Conservation (phyloP, 2,329 filamentous ascomycete genomes). For the Hymenoscyphus albidus region DNA sequence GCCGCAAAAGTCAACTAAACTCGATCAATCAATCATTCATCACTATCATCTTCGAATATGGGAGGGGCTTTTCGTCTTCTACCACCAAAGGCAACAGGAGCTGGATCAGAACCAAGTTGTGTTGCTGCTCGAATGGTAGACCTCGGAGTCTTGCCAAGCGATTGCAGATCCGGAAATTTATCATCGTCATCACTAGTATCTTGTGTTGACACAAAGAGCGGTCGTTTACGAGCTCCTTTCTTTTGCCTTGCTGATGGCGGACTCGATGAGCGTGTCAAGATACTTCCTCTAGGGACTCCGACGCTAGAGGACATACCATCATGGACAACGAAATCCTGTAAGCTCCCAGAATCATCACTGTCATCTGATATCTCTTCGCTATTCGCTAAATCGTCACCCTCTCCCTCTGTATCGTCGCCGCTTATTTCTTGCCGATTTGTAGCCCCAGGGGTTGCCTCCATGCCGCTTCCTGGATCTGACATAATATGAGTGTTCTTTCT, state of each 20-base stretch:
- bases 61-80: conserved; percentile 17
- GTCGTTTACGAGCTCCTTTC: conserved; percentile 40
- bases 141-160: not conserved
- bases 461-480: conserved; percentile 11
- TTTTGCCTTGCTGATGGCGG: conserved; percentile 19
- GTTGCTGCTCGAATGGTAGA: conserved; percentile 4
- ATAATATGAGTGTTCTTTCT: conserved; percentile 1
- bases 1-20: conserved; percentile 13
- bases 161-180: conserved; percentile 13
- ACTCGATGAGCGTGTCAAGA: conserved; percentile 18
- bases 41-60: conserved; percentile 25
- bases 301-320: conserved; percentile 39
- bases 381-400: conserved; percentile 23
- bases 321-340: conserved; percentile 55
- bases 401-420: conserved; percentile 16
- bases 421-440: conserved; percentile 1
- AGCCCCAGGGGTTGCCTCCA: conserved; percentile 41
- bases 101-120: conserved; percentile 3
- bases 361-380: conserved; percentile 50
- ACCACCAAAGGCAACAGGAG: conserved; percentile 11
- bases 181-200: conserved; percentile 35
- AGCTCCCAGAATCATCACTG: conserved; percentile 45
- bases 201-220: conserved; percentile 39
- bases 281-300: conserved; percentile 40
- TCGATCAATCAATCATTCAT: conserved; percentile 23